phyloP scores from a whole-genome alignment of 352 stramenopile species.

The Phytopythium aichiense region DNA sequence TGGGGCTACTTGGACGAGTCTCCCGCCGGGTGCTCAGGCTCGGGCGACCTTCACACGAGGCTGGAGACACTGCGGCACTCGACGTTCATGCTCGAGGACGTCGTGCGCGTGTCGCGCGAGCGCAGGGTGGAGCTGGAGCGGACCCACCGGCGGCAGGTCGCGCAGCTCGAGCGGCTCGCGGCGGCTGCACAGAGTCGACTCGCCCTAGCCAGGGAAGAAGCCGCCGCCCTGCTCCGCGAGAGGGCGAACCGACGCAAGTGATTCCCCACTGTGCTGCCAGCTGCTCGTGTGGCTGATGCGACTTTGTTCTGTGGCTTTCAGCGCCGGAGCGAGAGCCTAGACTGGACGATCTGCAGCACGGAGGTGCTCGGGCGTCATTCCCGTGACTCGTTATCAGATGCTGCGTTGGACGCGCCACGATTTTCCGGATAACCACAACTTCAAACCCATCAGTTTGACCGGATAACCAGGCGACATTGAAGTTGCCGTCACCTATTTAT shows the following conservation, averaged over 20 bases:
- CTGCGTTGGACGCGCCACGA: not conserved
- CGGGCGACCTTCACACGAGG: not conserved
- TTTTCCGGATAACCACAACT: not conserved
- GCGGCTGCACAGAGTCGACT: not conserved
- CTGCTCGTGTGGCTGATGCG: not conserved
- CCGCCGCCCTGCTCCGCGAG: not conserved
- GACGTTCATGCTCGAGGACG: not conserved
- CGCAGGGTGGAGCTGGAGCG: not conserved
- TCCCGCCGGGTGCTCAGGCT: not conserved
- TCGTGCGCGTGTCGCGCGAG: constrained; percentile 4
- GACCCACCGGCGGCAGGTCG: not conserved
- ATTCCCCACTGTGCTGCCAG: too few relatives aligned
- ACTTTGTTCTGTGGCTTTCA: not conserved
- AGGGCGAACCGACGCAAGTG: not conserved
- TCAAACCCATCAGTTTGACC: not conserved
- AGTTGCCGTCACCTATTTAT: not conserved
- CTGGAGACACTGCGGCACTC: not conserved
- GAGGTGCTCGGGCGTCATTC: not conserved
- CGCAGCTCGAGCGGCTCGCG: constrained; percentile 1
- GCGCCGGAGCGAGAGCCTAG: not conserved
- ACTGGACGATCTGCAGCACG: too few relatives aligned
- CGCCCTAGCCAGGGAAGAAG: not conserved
- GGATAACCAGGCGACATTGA: not conserved
- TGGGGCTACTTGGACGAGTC: not conserved
- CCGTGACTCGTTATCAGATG: not conserved